Evolutionary conservation across 2,329 filamentous ascomycete genomes (phyloP), one percentile per base, ranked within the genome.

Genomic region (Xylariales sp.): DNA sequence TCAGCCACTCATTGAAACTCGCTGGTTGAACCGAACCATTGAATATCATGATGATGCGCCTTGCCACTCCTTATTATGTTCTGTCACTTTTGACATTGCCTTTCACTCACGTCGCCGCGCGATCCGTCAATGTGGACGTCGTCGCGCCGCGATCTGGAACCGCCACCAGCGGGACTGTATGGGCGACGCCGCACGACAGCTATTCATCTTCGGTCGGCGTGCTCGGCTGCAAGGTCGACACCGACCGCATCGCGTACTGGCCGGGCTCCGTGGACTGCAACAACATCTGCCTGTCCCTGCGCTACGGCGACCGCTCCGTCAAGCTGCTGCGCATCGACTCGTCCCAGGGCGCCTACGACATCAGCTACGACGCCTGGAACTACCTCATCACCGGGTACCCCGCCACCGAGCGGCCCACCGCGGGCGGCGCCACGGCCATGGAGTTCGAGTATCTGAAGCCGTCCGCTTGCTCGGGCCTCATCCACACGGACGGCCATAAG

Each of bases 301-400:
- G 79, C 62, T 78, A 85, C 75, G 79, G 76, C 50, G 83, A 79
- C 65, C 84, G 85, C 68, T 81, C 77, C 52, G 77, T 90, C 64
- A 83, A 88, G 73, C 85, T 93, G 54, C 84, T 89, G 67, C 83
- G 83, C 75, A 80, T 89, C 69, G 87, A 89, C 80, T 77, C 80
- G 59, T 89, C 86, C 0, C 81, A 80, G 48, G 86, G 86, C 56
- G 87, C 86, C 60, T 76, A 87, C 76, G 87, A 89, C 77, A 84
- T 89, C 79, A 84, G 81, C 65, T 89, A 89, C 80, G 87, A 89
- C 69, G 86, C 87, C 55, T 90, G 86, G 85, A 88, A 87, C 81
- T 85, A 85, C 75, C 85, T 90, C 41, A 76, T 78, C 56, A 85
- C 82, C 0, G 84, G 84, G 63, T 65, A 82, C 60, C 80, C 80